Evolutionary conservation across 495 filamentous ascomycete species (phyloP).

Genomic region (Pyrenula aspistea): DNA sequence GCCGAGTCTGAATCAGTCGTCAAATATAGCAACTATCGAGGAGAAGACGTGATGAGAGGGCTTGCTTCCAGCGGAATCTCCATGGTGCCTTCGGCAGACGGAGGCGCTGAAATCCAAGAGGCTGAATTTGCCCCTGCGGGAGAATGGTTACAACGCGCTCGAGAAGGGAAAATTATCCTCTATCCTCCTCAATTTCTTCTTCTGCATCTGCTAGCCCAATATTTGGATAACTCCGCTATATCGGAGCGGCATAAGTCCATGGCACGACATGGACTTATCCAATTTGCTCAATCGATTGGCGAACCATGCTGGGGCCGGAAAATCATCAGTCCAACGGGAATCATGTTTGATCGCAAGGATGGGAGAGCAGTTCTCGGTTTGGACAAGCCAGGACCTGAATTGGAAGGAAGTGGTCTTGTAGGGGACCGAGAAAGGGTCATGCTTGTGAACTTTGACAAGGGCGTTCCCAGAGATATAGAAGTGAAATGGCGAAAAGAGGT

Average conservation of each 20-base stretch:
- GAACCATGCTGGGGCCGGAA: constrained; percentile 65
- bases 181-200: constrained; percentile 88
- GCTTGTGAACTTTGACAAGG: constrained; percentile 50
- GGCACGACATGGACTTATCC: constrained; percentile 36
- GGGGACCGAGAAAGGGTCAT: constrained; percentile 69
- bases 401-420: constrained; percentile 39
- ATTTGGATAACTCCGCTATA: constrained; percentile 32
- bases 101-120: constrained; percentile 73
- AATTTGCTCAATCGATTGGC: constrained; percentile 42
- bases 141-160: constrained; percentile 55
- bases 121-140: constrained; percentile 60
- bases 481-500: constrained; percentile 42
- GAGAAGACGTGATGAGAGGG: constrained; percentile 11
- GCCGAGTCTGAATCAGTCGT: constrained; percentile 18
- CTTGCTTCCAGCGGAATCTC: constrained; percentile 18
- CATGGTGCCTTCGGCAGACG: constrained; percentile 64
- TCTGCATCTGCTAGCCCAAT: constrained; percentile 50
- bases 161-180: constrained; percentile 57
- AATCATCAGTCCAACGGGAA: constrained; percentile 55
- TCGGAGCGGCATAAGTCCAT: constrained; percentile 31
- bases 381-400: constrained; percentile 59
- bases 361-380: constrained; percentile 52
- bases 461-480: constrained; percentile 39
- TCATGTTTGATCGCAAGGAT: constrained; percentile 43
- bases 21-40: constrained; percentile 5